Conservation (phyloP, 2,329 filamentous ascomycete genomes). For the Delphinella strobiligena region DNA sequence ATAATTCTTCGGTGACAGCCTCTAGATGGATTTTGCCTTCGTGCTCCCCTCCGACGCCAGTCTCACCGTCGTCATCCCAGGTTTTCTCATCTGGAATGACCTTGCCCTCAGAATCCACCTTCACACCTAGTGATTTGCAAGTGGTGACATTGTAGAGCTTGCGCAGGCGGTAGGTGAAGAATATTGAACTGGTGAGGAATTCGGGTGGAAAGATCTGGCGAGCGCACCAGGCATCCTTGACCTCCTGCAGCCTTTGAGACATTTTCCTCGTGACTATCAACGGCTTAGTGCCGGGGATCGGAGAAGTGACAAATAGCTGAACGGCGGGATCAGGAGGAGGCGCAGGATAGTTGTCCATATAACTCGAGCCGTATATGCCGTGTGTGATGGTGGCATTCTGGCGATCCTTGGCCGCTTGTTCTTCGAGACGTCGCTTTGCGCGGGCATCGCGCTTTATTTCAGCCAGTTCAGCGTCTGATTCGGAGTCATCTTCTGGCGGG, state of each 20-base stretch:
- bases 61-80: conserved; percentile 37
- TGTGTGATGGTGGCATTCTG: conserved; percentile 10
- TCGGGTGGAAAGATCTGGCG: conserved; percentile 33
- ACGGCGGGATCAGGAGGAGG: conserved; percentile 37
- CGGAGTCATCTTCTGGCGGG: conserved; percentile 9
- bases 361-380: conserved; percentile 7
- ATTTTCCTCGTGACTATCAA: conserved; percentile 55
- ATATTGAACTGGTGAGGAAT: conserved; percentile 43
- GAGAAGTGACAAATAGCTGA: conserved; percentile 56
- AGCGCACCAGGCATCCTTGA: conserved; percentile 58
- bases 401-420: conserved; percentile 10
- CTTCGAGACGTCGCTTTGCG: conserved; percentile 23
- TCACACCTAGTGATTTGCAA: conserved; percentile 54
- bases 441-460: conserved; percentile 30
- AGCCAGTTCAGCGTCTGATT: conserved; percentile 31
- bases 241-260: conserved; percentile 53
- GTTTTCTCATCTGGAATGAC: conserved; percentile 28
- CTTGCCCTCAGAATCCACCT: conserved; percentile 28
- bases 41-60: conserved; percentile 15
- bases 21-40: conserved; percentile 57
- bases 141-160: conserved; percentile 67
- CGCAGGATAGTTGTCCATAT: conserved; percentile 8
- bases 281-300: conserved; percentile 47
- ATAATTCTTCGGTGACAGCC: conserved; percentile 59
- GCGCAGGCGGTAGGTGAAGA: conserved; percentile 68